A percentile compares a stretch with the other conserved stretches of the same genome.
Conservation (phyloP, 2,329 filamentous ascomycete species). For the Fusarium coicis region DNA sequence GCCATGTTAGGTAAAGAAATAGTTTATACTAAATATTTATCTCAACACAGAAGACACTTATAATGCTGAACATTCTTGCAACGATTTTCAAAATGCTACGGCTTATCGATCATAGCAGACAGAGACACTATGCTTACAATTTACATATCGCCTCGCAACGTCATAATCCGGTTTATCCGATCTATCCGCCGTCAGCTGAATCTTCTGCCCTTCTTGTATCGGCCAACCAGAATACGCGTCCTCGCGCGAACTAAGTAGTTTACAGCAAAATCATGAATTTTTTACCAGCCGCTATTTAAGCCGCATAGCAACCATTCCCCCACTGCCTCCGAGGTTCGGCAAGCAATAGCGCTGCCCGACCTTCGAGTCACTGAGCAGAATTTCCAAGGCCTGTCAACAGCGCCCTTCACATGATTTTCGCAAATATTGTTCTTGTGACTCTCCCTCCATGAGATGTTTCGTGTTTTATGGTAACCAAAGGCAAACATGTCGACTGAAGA, state of each 20-base stretch:
- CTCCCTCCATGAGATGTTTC: neutral
- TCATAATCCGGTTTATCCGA: neutral
- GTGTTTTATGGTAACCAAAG: neutral
- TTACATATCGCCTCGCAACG: fast-evolving
- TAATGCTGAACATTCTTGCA: no score
- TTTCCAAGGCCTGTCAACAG: neutral
- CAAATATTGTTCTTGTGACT: neutral
- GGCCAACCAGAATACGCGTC: neutral
- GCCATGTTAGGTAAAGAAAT: fast-evolving
- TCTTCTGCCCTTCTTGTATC: neutral
- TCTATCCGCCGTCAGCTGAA: neutral
- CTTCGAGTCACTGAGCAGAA: neutral
- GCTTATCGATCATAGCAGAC: no score
- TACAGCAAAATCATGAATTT: neutral
- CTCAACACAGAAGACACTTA: neutral
- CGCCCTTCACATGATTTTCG: neutral
- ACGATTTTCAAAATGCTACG: no score
- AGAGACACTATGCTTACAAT: no score
- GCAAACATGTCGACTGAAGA: neutral
- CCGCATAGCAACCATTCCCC: neutral
- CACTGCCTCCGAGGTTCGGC: neutral
- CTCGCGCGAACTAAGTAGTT: neutral
- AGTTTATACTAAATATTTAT: fast-evolving
- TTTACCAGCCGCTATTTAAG: neutral
- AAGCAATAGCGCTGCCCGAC: neutral